Conservation (phyloP, 495 filamentous ascomycete genomes). For the Talaromyces thailandensis region DNA sequence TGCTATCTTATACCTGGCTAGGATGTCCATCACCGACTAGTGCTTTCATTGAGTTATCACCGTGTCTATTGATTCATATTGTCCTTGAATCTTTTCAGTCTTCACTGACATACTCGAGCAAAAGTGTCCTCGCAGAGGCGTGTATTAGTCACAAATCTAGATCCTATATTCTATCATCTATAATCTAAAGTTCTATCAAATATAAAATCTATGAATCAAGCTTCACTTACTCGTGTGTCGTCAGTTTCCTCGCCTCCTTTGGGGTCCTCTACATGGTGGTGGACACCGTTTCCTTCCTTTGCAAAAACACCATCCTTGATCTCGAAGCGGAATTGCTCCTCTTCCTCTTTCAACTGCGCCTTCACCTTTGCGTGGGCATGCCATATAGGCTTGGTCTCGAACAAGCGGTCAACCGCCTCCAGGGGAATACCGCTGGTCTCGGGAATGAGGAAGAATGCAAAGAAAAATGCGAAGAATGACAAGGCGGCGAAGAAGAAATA, state of each 20-base stretch:
- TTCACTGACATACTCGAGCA: neutral
- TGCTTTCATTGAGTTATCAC: neutral
- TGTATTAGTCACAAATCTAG: neutral
- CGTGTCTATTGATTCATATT: neutral
- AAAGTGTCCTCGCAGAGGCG: neutral
- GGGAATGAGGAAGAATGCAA: conserved; percentile 58
- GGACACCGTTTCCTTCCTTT: neutral
- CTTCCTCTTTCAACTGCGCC: neutral
- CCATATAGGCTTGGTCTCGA: conserved; percentile 45
- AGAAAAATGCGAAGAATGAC: conserved; percentile 58
- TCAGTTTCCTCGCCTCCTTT: neutral
- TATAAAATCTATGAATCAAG: neutral
- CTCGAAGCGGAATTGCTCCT: neutral
- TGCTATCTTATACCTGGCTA: neutral
- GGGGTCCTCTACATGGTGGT: neutral
- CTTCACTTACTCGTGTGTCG: neutral
- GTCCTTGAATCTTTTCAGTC: neutral
- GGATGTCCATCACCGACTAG: neutral
- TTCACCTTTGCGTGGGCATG: conserved; percentile 33
- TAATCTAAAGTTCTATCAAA: neutral
- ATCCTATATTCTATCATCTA: neutral
- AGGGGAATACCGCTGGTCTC: conserved; percentile 54
- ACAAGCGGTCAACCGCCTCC: conserved; percentile 47
- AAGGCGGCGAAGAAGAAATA: conserved; percentile 65
- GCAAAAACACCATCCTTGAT: neutral